Evolutionary conservation across 208 protist species (phyloP), one percentile per base, ranked within the genome.

Genomic region (Herpetomonas samuelpessoai): DNA sequence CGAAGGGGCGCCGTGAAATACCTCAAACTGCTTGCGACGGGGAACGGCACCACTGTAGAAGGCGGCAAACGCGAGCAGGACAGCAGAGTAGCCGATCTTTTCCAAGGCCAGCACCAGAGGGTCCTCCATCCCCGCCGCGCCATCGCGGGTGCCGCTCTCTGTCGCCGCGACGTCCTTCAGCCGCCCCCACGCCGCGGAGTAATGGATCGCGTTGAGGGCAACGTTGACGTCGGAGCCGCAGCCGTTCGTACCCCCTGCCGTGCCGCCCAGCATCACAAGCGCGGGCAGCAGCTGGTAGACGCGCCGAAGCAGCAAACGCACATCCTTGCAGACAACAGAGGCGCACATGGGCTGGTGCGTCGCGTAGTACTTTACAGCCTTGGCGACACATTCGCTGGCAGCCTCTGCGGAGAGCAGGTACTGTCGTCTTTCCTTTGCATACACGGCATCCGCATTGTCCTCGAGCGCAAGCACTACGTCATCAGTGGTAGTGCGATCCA

Each of bases 1-100:
- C n/a, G n/a, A n/a, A n/a, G 26, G 24, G 53, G 47, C 47, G 60
- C 38, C 63, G 62, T 3, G 27, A 54, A 94, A 84, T 14, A 87
- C 79, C 55, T 79, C 59, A 22, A 76, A 65, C 47, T 90, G 81
- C 57, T 83, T 79, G 38, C 69, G 66, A 35, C 71, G 71, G 31
- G 85, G 83, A 22, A 95, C 83, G 3, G 83, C 80, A 14, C 88
- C 88, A 38, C 71, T 75, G 70, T 92, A 95, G 59, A 95, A 95
- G 26, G 81, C 71, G 31, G 78, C 76, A 25, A 92, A 81, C 41
- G 85, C 80, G 48, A 91, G 75, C 59, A 95, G 65, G 58, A 91
- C 83, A 1, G 85, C 88, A 0, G 80, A 81, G 61, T 81, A 80
- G 18, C 88, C 81, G 28, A 92, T 70, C 0, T 72, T 59, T 51